Base-by-base conservation (phyloP, 2,329 filamentous ascomycete species). In the Xylariaceae sp. region DNA sequence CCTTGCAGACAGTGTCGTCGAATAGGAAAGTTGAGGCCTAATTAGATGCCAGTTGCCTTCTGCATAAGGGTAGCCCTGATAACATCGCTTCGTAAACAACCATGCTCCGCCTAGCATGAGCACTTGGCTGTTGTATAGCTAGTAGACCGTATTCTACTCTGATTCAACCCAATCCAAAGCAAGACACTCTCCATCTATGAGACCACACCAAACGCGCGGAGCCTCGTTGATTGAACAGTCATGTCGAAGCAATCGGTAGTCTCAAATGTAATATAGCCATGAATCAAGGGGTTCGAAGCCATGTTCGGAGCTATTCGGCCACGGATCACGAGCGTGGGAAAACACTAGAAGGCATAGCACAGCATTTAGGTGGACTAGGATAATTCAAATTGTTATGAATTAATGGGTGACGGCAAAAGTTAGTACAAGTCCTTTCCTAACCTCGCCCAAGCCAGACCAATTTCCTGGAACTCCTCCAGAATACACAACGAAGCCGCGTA, bases 401-500 rank as follows among this genome's bases (percentile, higher is more conserved):
- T 52, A 55, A 39, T 54, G 50, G 26, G 37, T 30, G 30, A 12
- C 49, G 55, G n/a, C 31, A 51, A 44, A n/a, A 54, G 45, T 46
- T 51, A 44, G 19, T 30, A 52, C 11, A 47, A 31, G 41, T 44
- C 48, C 47, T 54, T 56, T 56, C 54, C 56, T 50, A 52, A 54
- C 44, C 29, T 59, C 53, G 54, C 54, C 51, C 37, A 44, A 53
- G 53, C 50, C 47, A 34, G 50, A 44, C 50, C 32, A 50, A 43
- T 47, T 50, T 54, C 57, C 50, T 37, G 51, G 49, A 54, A 27
- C 26, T 31, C 35, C 41, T 50, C 54, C 40, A 51, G 50, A 56
- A 56, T 47, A 51, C 45, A 51, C 50, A 19, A 53, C 46, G 37
- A 56, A 51, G 56, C 53, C 47, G 46, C 54, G 51, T 56, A 54